Evolutionary conservation across 768 basidiomycete species (phyloP).

Genomic region (Omphalotus guepiniiformis): DNA sequence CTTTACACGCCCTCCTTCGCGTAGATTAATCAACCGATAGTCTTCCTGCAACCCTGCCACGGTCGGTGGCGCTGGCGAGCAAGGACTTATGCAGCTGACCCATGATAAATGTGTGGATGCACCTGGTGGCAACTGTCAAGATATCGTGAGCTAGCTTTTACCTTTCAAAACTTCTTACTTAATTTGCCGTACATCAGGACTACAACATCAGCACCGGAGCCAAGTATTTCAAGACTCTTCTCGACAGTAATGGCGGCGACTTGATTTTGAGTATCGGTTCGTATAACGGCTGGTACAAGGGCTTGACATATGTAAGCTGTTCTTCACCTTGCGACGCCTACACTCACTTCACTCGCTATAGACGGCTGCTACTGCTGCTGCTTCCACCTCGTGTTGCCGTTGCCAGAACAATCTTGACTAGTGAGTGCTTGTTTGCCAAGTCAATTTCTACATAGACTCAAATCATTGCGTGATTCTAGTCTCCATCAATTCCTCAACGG

Average conservation of each 20-base stretch:
- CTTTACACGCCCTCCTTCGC: not conserved
- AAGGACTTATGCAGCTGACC: conserved; percentile 86
- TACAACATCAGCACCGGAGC: conserved; percentile 73
- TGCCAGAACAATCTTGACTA: conserved; percentile 89
- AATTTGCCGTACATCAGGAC: conserved; percentile 34
- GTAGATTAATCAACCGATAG: not conserved
- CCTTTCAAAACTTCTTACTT: not conserved
- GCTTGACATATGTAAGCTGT: conserved; percentile 59
- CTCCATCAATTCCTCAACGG: conserved; percentile 70
- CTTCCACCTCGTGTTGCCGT: conserved; percentile 47
- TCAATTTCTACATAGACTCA: conserved; percentile 1
- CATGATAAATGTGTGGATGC: conserved; percentile 69
- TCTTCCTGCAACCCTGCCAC: conserved; percentile 63
- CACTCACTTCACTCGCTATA: conserved; percentile 17
- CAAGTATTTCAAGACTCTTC: conserved; percentile 48
- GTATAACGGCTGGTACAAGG: conserved; percentile 72
- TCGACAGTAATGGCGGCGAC: conserved; percentile 47
- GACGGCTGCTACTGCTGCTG: conserved; percentile 57
- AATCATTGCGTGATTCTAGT: conserved; percentile 30
- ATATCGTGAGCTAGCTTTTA: conserved; percentile 33
- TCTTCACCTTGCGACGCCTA: conserved; percentile 3
- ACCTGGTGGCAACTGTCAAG: conserved; percentile 39
- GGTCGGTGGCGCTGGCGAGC: conserved; percentile 70
- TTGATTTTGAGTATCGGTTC: conserved; percentile 54
- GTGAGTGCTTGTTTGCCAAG: too few relatives aligned